Evolutionary conservation across 768 basidiomycete species (phyloP).

Genomic region (Phaeotremella skinneri): DNA sequence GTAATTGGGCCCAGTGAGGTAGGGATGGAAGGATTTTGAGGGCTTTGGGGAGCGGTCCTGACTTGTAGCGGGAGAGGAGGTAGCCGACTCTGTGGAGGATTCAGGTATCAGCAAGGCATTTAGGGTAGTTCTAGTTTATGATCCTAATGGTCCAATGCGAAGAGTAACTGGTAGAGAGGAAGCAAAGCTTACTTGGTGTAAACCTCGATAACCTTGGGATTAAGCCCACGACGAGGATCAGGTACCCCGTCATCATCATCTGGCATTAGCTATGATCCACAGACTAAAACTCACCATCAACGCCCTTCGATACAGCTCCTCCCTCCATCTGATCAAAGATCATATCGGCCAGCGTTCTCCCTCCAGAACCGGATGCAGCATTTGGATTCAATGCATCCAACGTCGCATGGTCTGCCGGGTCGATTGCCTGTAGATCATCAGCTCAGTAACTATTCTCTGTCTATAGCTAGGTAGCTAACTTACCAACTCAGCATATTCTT

Average conservation of each 20-base stretch:
- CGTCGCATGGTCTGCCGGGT: conserved; percentile 80
- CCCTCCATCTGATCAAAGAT: conserved; percentile 89
- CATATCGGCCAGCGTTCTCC: conserved; percentile 81
- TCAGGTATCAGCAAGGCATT: neutral
- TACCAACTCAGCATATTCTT: conserved; percentile 56
- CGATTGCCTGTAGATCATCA: conserved; percentile 61
- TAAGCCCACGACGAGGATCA: conserved; percentile 82
- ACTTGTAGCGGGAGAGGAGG: conserved; percentile 83
- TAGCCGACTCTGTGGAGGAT: conserved; percentile 67
- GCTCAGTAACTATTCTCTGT: neutral
- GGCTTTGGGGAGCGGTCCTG: conserved; percentile 89
- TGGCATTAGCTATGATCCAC: conserved; percentile 8
- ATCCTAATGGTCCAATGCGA: neutral
- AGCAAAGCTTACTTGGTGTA: conserved; percentile 73
- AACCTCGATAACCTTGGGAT: conserved; percentile 86
- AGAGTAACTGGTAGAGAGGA: neutral
- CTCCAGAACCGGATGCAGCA: conserved; percentile 21
- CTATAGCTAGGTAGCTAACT: conserved; percentile 18
- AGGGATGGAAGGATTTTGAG: conserved; percentile 98
- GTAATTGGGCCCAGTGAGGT: conserved; percentile 90
- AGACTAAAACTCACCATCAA: conserved; percentile 34
- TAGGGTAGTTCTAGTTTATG: neutral
- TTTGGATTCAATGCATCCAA: conserved; percentile 59
- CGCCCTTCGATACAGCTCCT: conserved; percentile 57
- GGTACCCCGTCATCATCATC: conserved; percentile 52